phyloP scores from a whole-genome alignment of 2,329 filamentous ascomycete species.

The Dactylonectria estremocensis region DNA sequence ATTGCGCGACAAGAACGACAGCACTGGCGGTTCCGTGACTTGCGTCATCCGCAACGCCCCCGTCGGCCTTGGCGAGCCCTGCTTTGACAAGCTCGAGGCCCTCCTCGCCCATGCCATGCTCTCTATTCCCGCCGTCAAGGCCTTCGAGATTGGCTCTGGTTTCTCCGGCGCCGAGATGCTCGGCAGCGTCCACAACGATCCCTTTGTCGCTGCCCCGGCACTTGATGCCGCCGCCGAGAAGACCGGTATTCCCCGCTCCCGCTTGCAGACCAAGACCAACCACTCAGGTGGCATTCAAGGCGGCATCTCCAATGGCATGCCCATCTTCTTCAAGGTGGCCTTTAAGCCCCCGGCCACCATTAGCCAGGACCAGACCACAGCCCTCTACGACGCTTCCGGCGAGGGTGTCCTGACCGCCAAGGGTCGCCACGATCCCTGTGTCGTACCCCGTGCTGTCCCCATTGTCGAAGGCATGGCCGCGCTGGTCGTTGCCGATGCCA shows the following conservation, averaged over 20 bases:
- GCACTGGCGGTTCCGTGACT: slow-evolving; percentile 94
- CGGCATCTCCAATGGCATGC: slow-evolving; percentile 93
- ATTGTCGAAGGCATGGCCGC: slow-evolving; percentile 95
- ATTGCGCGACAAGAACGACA: slow-evolving; percentile 85
- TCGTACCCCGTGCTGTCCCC: slow-evolving; percentile 88
- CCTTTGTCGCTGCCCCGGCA: slow-evolving; percentile 60
- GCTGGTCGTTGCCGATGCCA: slow-evolving; percentile 87
- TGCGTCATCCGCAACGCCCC: slow-evolving; percentile 93
- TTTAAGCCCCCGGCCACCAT: slow-evolving; percentile 98
- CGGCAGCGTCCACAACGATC: slow-evolving; percentile 93
- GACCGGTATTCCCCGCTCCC: slow-evolving; percentile 67
- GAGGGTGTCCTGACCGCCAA: slow-evolving; percentile 90
- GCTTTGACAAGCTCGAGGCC: slow-evolving; percentile 96
- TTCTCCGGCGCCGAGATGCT: slow-evolving; percentile 90
- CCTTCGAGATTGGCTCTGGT: slow-evolving; percentile 94
- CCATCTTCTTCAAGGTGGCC: slow-evolving; percentile 93
- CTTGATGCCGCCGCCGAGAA: slow-evolving; percentile 60
- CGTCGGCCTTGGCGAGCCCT: slow-evolving; percentile 90
- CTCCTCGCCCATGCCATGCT: slow-evolving; percentile 94
- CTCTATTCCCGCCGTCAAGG: slow-evolving; percentile 94
- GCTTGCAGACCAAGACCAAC: slow-evolving; percentile 85
- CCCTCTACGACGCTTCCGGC: slow-evolving; percentile 79
- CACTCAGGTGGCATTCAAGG: slow-evolving; percentile 96
- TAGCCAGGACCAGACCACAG: slow-evolving; percentile 87
- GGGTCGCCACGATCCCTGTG: slow-evolving; percentile 94